Evolutionary conservation across 108 stramenopile genomes (phyloP).

Genomic region (Skeletonema marinoi): DNA sequence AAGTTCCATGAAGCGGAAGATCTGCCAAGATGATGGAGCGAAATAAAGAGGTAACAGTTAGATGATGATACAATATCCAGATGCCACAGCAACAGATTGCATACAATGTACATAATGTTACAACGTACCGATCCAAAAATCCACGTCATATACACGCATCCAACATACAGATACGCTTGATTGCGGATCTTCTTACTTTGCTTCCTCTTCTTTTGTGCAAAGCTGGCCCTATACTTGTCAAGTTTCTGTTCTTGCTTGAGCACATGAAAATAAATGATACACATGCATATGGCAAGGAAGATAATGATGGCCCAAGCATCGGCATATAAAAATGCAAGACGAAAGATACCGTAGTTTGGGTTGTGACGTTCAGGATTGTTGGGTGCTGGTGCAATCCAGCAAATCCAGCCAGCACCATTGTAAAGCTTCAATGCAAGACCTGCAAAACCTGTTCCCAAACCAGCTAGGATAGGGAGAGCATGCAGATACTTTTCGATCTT

Average conservation of each 20-base stretch:
- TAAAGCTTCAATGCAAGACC: background rate
- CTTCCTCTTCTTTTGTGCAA: background rate
- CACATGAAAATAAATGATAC: slow-evolving; percentile 9
- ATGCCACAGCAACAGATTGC: background rate
- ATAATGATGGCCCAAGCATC: slow-evolving; percentile 11
- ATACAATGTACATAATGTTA: background rate
- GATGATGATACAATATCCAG: background rate
- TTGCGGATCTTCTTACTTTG: slow-evolving; percentile 13
- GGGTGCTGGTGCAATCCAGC: slow-evolving; percentile 4
- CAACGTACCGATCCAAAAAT: slow-evolving; percentile 15
- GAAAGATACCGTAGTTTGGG: slow-evolving; percentile 2
- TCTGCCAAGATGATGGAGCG: background rate
- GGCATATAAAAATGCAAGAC: slow-evolving; percentile 7
- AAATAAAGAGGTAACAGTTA: background rate
- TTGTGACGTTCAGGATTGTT: background rate
- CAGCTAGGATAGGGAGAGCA: slow-evolving; percentile 4
- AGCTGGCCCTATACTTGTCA: background rate
- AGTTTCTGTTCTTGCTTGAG: slow-evolving; percentile 11
- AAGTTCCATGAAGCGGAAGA: slow-evolving; percentile 10
- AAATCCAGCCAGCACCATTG: slow-evolving; percentile 5
- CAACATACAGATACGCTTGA: slow-evolving; percentile 17
- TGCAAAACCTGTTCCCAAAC: slow-evolving; percentile 18
- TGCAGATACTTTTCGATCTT: slow-evolving; percentile 15
- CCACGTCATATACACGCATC: slow-evolving; percentile 16
- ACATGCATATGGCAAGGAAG: slow-evolving; percentile 7